A percentile compares a stretch with the other conserved stretches of the same genome.
Conservation (phyloP, 768 basidiomycete species). For the Boletus rubroflammeus region DNA sequence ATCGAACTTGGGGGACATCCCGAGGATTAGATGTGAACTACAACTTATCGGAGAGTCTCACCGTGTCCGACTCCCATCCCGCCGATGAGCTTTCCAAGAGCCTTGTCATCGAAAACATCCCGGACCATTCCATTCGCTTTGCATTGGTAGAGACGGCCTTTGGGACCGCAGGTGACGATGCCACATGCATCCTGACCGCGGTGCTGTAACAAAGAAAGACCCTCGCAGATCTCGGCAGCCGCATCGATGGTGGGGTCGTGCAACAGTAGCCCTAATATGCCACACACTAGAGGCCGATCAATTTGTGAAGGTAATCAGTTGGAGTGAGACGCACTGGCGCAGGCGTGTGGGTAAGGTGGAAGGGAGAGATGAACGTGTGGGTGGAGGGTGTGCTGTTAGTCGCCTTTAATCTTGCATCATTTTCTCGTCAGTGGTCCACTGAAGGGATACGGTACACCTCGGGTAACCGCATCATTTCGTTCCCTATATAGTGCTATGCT, state of each 20-base stretch:
- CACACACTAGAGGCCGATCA: conserved; percentile 63
- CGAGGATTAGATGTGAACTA: conserved; percentile 11
- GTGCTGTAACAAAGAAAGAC: conserved; percentile 93
- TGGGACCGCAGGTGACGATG: conserved; percentile 91
- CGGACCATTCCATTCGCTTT: conserved; percentile 99
- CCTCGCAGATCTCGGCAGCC: conserved; percentile 89
- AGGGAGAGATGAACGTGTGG: conserved; percentile 6
- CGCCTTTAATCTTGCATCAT: conserved; percentile 7
- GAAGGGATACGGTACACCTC: not conserved
- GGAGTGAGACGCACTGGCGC: conserved; percentile 27
- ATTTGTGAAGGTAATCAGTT: not conserved
- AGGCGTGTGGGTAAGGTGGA: conserved; percentile 5
- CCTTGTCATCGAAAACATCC: conserved; percentile 86
- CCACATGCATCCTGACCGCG: conserved; percentile 98
- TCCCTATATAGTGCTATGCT: not conserved
- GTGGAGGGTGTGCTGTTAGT: not conserved
- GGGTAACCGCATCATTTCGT: conserved; percentile 2
- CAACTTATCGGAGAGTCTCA: conserved; percentile 33
- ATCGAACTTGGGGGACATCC: conserved; percentile 63
- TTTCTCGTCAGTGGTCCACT: conserved; percentile 5
- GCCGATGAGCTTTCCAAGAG: conserved; percentile 75
- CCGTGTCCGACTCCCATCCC: conserved; percentile 99
- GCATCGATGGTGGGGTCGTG: conserved; percentile 73
- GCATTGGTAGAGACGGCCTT: conserved; percentile 95
- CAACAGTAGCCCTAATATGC: conserved; percentile 84